Conservation (phyloP, 2,329 filamentous ascomycete genomes). For the Tolypocladium guangdongense region DNA sequence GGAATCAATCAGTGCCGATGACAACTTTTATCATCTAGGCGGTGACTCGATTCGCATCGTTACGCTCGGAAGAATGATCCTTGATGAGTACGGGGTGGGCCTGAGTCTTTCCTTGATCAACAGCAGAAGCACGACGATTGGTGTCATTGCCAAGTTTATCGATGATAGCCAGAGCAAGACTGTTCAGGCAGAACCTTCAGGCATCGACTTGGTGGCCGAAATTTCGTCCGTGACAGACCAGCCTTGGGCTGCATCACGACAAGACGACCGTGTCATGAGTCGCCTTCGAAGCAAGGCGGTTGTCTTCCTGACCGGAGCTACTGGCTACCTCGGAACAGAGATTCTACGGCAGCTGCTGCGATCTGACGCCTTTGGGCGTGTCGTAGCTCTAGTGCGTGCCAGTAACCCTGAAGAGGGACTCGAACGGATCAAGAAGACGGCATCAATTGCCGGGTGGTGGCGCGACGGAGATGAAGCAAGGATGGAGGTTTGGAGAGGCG, state of each 20-base stretch:
- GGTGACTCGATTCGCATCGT: slow-evolving; percentile 7
- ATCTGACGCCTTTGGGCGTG: slow-evolving; percentile 23
- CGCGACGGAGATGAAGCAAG: not conserved
- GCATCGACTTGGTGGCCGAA: not conserved
- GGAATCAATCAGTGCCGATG: slow-evolving; percentile 6
- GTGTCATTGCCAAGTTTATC: not conserved
- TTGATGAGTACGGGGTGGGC: not conserved
- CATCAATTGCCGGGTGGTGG: slow-evolving; percentile 7
- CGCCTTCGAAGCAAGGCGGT: slow-evolving; percentile 23
- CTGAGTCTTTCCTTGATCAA: not conserved
- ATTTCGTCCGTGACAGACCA: not conserved
- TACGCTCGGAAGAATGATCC: not conserved
- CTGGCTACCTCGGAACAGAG: slow-evolving; percentile 63
- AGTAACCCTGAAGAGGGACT: slow-evolving; percentile 47
- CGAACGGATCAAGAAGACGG: slow-evolving; percentile 41
- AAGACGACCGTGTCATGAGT: not conserved
- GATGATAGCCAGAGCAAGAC: not conserved
- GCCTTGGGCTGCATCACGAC: not conserved
- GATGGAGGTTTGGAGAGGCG: slow-evolving; percentile 8
- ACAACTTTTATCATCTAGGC: slow-evolving; percentile 8
- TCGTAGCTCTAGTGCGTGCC: slow-evolving; percentile 65
- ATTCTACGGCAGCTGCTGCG: slow-evolving; percentile 62
- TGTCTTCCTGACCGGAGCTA: slow-evolving; percentile 75
- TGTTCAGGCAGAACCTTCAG: not conserved
- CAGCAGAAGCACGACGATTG: not conserved